Evolutionary conservation across 345 rosid genomes (phyloP).

Genomic region (Eucalyptus marginata): DNA sequence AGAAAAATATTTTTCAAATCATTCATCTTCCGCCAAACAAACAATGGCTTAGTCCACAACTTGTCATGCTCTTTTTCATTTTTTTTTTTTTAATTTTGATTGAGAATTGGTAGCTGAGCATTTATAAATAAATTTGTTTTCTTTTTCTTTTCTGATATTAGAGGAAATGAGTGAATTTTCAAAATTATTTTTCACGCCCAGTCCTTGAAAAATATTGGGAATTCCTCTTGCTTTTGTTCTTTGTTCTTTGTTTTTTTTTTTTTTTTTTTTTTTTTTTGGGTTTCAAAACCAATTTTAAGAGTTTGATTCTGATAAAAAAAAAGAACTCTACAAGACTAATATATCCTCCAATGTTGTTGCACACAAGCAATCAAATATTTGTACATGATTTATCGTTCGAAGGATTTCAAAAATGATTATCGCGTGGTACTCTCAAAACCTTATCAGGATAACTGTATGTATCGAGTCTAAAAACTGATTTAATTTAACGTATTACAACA

Average conservation of each 20-base stretch:
- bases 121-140: background rate
- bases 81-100: background rate
- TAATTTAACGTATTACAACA: background rate
- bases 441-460: background rate
- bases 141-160: background rate
- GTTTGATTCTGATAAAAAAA: background rate
- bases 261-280: background rate
- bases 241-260: background rate
- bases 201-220: background rate
- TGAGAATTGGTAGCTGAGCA: background rate
- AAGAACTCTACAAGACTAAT: background rate
- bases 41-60: background rate
- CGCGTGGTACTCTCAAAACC: background rate
- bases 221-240: background rate
- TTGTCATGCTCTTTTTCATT: background rate
- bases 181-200: background rate
- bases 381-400: background rate
- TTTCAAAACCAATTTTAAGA: background rate
- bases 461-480: background rate
- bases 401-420: background rate
- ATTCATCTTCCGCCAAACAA: background rate
- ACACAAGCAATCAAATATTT: background rate
- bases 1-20: background rate
- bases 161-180: background rate
- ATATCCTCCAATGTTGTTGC: background rate